Evolutionary conservation across 2,329 filamentous ascomycete genomes (phyloP).

Genomic region (Colletotrichum musicola): DNA sequence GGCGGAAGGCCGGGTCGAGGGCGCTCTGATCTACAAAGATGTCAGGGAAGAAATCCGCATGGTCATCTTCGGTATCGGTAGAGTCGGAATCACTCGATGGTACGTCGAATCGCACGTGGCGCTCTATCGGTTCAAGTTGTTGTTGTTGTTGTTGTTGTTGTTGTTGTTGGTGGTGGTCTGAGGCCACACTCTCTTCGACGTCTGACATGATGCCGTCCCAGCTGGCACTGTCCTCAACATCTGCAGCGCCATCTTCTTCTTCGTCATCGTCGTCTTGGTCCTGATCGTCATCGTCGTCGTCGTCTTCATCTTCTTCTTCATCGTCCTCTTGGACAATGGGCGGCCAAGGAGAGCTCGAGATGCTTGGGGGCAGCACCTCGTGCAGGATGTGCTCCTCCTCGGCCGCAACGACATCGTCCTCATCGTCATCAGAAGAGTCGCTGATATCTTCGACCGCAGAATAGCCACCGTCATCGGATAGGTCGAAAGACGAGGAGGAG

Average conservation of each 20-base stretch:
- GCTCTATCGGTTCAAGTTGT: constrained; percentile 52
- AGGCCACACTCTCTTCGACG: constrained; percentile 57
- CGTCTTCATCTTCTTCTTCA: constrained; percentile 50
- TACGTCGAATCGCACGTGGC: constrained; percentile 81
- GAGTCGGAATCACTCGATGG: constrained; percentile 76
- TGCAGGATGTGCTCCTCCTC: constrained; percentile 80
- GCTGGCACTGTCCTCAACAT: constrained; percentile 58
- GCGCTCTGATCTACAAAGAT: constrained; percentile 83
- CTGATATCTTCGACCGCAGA: constrained; percentile 83
- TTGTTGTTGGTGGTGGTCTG: constrained; percentile 54
- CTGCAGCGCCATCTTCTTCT: constrained; percentile 52
- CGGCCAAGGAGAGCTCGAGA: constrained; percentile 65
- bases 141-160: constrained; percentile 47
- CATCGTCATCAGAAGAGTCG: constrained; percentile 82
- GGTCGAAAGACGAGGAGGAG: constrained; percentile 68
- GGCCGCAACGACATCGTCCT: constrained; percentile 80
- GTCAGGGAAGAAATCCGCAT: constrained; percentile 78
- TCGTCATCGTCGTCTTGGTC: constrained; percentile 55
- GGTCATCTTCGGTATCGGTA: constrained; percentile 72
- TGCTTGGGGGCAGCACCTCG: constrained; percentile 51
- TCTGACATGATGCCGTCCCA: constrained; percentile 70
- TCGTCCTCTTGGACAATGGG: constrained; percentile 46
- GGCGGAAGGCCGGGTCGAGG: constrained; percentile 78
- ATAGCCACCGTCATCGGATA: constrained; percentile 78
- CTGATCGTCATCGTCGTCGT: constrained; percentile 55